These are phyloP conservation scores for Magnolia changhungtana DNA, from an alignment of 164 flowering plant species.

Conservation along the genomic window DNA sequence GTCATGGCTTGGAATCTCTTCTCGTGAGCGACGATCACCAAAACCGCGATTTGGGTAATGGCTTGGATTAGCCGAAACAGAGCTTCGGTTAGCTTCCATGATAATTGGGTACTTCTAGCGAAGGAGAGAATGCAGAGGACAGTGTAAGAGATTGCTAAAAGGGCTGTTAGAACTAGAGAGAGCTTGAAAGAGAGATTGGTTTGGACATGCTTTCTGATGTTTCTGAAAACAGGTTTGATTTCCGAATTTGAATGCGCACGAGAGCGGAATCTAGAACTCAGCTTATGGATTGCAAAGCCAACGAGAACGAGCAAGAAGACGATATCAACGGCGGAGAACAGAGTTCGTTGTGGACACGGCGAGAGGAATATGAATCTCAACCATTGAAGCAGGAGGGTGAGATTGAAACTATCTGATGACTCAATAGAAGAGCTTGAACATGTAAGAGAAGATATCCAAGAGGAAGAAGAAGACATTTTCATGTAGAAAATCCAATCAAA, in stretches of 20 bases:
- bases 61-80: constrained; percentile 62
- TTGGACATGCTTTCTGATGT: constrained; percentile 17
- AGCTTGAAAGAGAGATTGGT: constrained; percentile 54
- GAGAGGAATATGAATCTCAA: constrained; percentile 69
- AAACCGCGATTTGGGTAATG: constrained; percentile 40
- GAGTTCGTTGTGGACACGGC: constrained; percentile 82
- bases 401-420: constrained; percentile 16
- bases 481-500: background rate
- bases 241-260: constrained; percentile 15
- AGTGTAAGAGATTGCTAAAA: constrained; percentile 38
- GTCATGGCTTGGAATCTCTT: constrained; percentile 53
- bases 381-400: constrained; percentile 44
- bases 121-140: constrained; percentile 45
- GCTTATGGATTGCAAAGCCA: constrained; percentile 36
- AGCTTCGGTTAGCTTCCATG: constrained; percentile 54
- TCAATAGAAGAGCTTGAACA: constrained; percentile 32
- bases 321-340: constrained; percentile 46
- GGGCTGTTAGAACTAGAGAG: constrained; percentile 34
- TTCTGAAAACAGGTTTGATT: constrained; percentile 34
- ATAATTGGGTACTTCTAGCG: constrained; percentile 11
- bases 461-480: constrained; percentile 8
- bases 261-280: constrained; percentile 35
- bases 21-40: constrained; percentile 59
- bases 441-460: constrained; percentile 47
- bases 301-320: constrained; percentile 51